phyloP scores from a whole-genome alignment of 1,284 basidiomycete species.

The Leucoagaricus sp. region DNA sequence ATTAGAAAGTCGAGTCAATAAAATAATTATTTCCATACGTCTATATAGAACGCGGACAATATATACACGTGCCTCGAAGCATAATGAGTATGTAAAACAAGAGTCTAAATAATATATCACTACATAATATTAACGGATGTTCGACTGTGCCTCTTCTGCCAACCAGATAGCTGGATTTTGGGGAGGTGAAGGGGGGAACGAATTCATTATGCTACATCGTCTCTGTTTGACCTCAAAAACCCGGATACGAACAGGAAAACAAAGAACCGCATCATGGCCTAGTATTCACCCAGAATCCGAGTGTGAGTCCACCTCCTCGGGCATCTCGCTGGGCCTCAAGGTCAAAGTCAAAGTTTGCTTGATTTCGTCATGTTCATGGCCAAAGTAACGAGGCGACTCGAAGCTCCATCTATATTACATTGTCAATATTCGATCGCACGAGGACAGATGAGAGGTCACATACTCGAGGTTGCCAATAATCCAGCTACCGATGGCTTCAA shows the following conservation, averaged over 20 bases:
- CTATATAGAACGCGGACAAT: neutral
- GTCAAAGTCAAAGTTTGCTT: conserved; percentile 46
- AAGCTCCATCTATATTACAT: conserved; percentile 52
- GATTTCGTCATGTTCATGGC: conserved; percentile 45
- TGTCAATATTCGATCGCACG: conserved; percentile 13
- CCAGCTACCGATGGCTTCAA: conserved; percentile 51
- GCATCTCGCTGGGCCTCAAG: conserved; percentile 27
- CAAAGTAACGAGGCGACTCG: conserved; percentile 59
- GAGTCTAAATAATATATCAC: conserved; percentile 7
- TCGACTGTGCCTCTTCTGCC: neutral
- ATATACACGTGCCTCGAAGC: conserved; percentile 8
- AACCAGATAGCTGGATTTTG: neutral
- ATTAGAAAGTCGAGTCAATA: too few species aligned
- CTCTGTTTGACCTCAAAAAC: neutral
- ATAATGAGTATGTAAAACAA: conserved; percentile 12
- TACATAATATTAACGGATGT: neutral
- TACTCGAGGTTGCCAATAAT: conserved; percentile 49
- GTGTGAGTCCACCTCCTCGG: conserved; percentile 34
- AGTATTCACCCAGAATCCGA: conserved; percentile 38
- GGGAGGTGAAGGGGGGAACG: neutral
- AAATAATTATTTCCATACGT: too few species aligned
- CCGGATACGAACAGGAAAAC: conserved; percentile 14
- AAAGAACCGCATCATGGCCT: conserved; percentile 7
- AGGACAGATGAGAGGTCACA: conserved; percentile 21
- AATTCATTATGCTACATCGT: conserved; percentile 10